These are phyloP conservation scores for Taiwanofungus camphoratus DNA, from an alignment of 1,284 basidiomycete species.

Conservation along the genomic window DNA sequence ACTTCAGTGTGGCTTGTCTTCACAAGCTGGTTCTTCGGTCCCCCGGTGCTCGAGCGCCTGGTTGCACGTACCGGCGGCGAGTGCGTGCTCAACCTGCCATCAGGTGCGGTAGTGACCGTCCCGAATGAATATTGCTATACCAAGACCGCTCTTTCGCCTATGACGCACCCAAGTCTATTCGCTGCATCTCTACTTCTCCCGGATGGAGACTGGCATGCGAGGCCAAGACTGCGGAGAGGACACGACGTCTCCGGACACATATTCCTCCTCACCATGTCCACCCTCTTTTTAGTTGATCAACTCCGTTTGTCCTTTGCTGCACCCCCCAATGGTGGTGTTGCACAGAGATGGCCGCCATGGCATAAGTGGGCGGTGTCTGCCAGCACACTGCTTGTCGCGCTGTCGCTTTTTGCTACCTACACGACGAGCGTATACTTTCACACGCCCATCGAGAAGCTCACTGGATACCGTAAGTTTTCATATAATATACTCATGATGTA, in stretches of 20 bases:
- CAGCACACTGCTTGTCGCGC: conserved; percentile 46
- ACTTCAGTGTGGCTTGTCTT: conserved; percentile 73
- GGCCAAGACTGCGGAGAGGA: conserved; percentile 65
- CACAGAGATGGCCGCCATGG: conserved; percentile 30
- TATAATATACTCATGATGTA: not conserved
- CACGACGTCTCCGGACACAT: conserved; percentile 95
- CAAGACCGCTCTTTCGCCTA: conserved; percentile 45
- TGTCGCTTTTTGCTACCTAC: conserved; percentile 74
- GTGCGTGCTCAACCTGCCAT: conserved; percentile 67
- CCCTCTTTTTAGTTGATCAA: conserved; percentile 78
- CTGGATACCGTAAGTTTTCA: conserved; percentile 66
- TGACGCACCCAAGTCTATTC: conserved; percentile 66
- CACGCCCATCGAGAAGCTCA: conserved; percentile 80
- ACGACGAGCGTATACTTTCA: conserved; percentile 93
- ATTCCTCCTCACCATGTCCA: conserved; percentile 85
- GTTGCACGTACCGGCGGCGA: conserved; percentile 75
- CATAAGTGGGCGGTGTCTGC: conserved; percentile 43
- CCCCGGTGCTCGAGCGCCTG: conserved; percentile 74
- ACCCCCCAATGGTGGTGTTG: not conserved
- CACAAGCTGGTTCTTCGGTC: conserved; percentile 91
- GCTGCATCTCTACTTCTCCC: conserved; percentile 34
- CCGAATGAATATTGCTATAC: conserved; percentile 58
- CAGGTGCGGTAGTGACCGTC: conserved; percentile 45
- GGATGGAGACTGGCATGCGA: conserved; percentile 37
- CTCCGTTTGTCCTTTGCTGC: conserved; percentile 43